Evolutionary conservation across 176 grass and related monocot species (phyloP).

Genomic region (Aegilops umbellulata): DNA sequence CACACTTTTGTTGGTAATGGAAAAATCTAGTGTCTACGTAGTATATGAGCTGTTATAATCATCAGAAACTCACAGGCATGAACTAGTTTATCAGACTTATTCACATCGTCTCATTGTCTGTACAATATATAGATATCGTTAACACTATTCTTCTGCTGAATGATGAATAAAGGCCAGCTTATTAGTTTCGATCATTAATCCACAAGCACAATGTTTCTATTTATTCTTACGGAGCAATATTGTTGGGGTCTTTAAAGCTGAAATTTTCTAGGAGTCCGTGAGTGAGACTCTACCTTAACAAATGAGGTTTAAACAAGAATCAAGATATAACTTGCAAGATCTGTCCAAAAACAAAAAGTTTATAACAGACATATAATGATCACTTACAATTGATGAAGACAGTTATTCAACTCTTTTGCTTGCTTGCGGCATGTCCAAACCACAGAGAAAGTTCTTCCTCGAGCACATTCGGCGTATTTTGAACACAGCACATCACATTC

Average conservation of each 20-base stretch:
- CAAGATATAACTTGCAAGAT: neutral
- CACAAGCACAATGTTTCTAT: neutral
- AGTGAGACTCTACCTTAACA: too few relatives aligned
- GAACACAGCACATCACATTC: conserved; percentile 79
- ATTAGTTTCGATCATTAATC: neutral
- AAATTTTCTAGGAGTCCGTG: too few relatives aligned
- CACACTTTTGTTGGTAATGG: neutral
- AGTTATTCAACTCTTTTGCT: conserved; percentile 88
- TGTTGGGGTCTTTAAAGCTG: neutral
- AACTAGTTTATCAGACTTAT: neutral
- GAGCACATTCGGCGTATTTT: conserved; percentile 93
- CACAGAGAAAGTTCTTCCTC: conserved; percentile 87
- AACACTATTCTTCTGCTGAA: neutral
- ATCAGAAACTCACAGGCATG: neutral
- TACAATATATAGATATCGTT: neutral
- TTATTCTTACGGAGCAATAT: neutral
- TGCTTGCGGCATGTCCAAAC: conserved; percentile 86
- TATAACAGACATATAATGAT: neutral
- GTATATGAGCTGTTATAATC: neutral
- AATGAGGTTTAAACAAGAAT: too few relatives aligned
- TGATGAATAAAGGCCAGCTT: neutral
- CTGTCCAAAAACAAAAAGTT: conserved; percentile 14
- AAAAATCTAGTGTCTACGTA: neutral
- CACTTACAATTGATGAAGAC: conserved; percentile 96
- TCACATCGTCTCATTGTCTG: neutral